These are phyloP conservation scores for Fusarium sp. DNA, from an alignment of 2,329 filamentous ascomycete genomes.

Conservation along the genomic window DNA sequence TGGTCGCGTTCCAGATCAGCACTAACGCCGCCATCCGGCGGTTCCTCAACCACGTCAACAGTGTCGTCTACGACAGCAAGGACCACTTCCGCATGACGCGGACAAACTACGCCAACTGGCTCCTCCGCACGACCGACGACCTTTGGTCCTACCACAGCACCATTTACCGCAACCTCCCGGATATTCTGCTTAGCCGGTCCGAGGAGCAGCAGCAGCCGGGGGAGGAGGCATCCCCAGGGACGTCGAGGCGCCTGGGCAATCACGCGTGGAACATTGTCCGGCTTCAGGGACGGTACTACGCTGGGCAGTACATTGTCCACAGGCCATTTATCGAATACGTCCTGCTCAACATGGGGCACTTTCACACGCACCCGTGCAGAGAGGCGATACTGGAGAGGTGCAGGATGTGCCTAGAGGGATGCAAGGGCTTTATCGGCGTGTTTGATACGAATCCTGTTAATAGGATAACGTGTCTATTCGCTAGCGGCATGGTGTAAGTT, in stretches of 20 bases:
- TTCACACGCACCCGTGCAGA: constrained; percentile 39
- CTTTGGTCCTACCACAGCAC: constrained; percentile 42
- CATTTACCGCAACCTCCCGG: constrained; percentile 43
- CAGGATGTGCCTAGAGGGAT: constrained; percentile 36
- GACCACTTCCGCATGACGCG: constrained; percentile 37
- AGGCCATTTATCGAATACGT: constrained; percentile 45
- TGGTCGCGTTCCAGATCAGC: constrained; percentile 45
- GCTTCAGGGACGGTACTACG: constrained; percentile 44
- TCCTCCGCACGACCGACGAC: constrained; percentile 40
- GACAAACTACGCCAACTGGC: constrained; percentile 40
- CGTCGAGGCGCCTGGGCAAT: constrained; percentile 25
- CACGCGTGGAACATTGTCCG: constrained; percentile 45
- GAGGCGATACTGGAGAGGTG: constrained; percentile 37
- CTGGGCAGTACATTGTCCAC: constrained; percentile 46
- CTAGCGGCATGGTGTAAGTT: constrained; percentile 46
- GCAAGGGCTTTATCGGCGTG: constrained; percentile 42
- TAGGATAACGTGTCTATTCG: constrained; percentile 42
- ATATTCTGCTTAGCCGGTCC: constrained; percentile 30
- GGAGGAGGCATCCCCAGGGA: constrained; percentile 1
- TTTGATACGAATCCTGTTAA: constrained; percentile 42
- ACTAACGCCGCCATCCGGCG: constrained; percentile 46
- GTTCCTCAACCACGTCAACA: constrained; percentile 45
- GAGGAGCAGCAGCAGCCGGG: neutral
- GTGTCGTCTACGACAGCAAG: constrained; percentile 43
- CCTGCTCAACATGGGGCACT: constrained; percentile 38